A percentile compares a stretch with the other conserved stretches of the same genome.
These are phyloP conservation scores for Inosperma sp. DNA, from an alignment of 768 basidiomycete genomes.

Conservation along the genomic window DNA sequence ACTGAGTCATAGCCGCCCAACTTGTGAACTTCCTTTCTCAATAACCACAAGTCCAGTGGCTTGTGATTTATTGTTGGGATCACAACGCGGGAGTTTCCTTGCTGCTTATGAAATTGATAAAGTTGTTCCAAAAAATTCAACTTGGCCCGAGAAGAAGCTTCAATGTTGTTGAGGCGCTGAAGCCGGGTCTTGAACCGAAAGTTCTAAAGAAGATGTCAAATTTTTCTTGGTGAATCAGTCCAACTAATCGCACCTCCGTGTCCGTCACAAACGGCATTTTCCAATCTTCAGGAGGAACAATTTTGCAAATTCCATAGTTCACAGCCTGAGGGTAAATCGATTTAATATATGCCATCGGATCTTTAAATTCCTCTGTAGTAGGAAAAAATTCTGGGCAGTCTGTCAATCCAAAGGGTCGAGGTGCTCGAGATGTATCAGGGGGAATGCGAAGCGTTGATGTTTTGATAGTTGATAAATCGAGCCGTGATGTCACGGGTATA, in stretches of 20 bases:
- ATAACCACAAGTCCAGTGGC: slow-evolving; percentile 87
- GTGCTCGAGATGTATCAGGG: slow-evolving; percentile 33
- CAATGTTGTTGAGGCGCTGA: slow-evolving; percentile 92
- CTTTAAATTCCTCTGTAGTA: slow-evolving; percentile 84
- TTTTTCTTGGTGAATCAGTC: slow-evolving; percentile 11
- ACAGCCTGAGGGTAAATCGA: slow-evolving; percentile 68
- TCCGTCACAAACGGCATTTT: slow-evolving; percentile 94
- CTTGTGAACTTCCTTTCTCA: slow-evolving; percentile 88
- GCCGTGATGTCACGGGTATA: slow-evolving; percentile 55
- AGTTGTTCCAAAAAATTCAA: slow-evolving; percentile 96
- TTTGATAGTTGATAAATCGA: slow-evolving; percentile 72
- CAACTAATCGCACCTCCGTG: slow-evolving; percentile 67
- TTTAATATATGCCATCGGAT: slow-evolving; percentile 91
- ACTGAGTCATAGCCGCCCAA: slow-evolving; percentile 86
- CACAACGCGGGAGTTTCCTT: slow-evolving; percentile 85
- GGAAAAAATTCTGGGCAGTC: slow-evolving; percentile 92
- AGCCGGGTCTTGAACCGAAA: slow-evolving; percentile 96
- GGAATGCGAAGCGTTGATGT: slow-evolving; percentile 50
- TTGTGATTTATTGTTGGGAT: slow-evolving; percentile 93
- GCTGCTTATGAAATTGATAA: slow-evolving; percentile 94
- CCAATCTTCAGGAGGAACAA: slow-evolving; percentile 91
- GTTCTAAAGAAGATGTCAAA: slow-evolving; percentile 51
- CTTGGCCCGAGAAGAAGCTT: slow-evolving; percentile 94
- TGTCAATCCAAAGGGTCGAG: slow-evolving; percentile 77
- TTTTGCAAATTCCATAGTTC: slow-evolving; percentile 89